Base-by-base conservation (phyloP, 441 rosid genomes). In the Pelargonium fulgidum region DNA sequence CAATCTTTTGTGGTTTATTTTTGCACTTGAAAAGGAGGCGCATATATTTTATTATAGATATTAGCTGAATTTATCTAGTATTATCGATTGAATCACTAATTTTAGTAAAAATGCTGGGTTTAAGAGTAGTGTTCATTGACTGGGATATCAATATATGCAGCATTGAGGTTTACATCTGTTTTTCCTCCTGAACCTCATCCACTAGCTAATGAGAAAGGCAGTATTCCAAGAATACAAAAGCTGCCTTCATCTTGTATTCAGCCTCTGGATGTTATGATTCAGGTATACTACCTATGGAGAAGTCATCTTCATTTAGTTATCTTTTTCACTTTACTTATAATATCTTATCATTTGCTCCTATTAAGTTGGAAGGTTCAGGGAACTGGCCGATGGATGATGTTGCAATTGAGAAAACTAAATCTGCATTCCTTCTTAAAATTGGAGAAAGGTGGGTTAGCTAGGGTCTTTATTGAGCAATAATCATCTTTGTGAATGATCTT, bases 131-230 rank as follows among this genome's bases (percentile, higher is more conserved):
- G 62, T 13, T 68, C 56, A 16, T 61, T 65, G 59, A 61, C 74
- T 74, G 16, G 73, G 48, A 63, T 72, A 19, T 76, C 58, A 63
- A 68, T 22, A 64, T 76, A 73, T 42, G n/a, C 91, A 93, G 99
- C 99, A 73, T 87, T 91, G 79, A 88, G 97, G 87, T 82, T 62
- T 74, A 87, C 96, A 44, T 86, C 93, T 61, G 97, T 89, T 74
- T 91, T 86, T 80, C 99, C 97, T 74, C 97, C 97, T 17, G 90
- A 84, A 73, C 92, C 99, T 71, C 97, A 93, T 76, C 93, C 93
- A 4, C 69, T 93, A 74, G 93, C 92, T 64, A 72, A 63, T 64
- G 86, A 80, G 75, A 84, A 81, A 70, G 74, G 70, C 62, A 73
- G 72, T 62, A 68, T 71, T 59, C 79, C 84, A 68, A 91, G 83